Evolutionary conservation across 257 asterid genomes (phyloP), one percentile per base, ranked within the genome.

Genomic region (Eustoma russellianum): DNA sequence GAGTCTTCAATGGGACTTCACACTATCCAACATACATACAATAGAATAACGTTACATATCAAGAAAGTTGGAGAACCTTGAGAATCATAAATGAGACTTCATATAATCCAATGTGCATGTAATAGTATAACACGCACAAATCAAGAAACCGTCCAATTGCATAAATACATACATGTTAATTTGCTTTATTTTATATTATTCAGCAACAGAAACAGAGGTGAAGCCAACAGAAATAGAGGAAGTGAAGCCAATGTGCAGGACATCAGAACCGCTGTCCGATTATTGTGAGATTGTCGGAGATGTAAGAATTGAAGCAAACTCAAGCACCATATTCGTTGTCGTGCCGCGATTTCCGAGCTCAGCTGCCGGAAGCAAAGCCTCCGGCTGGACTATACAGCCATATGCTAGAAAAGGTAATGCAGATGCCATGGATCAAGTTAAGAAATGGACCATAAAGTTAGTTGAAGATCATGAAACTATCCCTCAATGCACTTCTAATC

Each of bases 401-500:
- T 79, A 79, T 44, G 68, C 86, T 0, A 63, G 86, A 55, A 79
- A 70, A 65, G 74, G 66, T 33, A 65, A 66, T 33, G 7, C 64
- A 14, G 73, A 46, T 6, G 80, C 77, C 35, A 63, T 74, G 80
- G 19, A 9, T 17, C 2, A n/a, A 5, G 87, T 84, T 38, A 87
- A 69, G 68, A 57, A 77, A 0, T 84, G 93, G 90, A 79, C 85
- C 4, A 72, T 82, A 5, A 76, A 50, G 41, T 17, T 77, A 44
- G 72, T 62, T 28, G n/a, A 65, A 13, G 48, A 48, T 14, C 43
- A 38, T 38, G 17, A 34, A 12, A 43, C 43, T 3, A 43, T 69
- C 12, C 93, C 90, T 0, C 53, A 60, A 18, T 87, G 96, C 55
- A 53, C 62, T 1, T n/a, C 45, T 4, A 62, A 52, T 35, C 87